Conservation (phyloP, 768 basidiomycete genomes). For the Serendipita sp. region DNA sequence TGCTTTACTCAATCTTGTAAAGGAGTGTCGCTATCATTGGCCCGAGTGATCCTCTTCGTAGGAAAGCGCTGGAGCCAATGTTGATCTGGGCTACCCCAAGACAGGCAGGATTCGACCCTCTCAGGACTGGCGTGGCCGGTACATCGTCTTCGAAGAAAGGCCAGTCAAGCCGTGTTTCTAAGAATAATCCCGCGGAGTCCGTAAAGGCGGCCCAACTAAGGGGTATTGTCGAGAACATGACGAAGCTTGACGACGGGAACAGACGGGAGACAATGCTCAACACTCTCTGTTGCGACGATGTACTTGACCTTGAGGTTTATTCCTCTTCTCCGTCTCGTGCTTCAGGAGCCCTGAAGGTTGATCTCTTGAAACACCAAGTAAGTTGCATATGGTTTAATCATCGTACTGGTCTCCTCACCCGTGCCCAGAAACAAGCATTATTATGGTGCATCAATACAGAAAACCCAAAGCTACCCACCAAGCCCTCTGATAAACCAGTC, state of each 20-base stretch:
- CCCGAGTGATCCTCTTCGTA: not conserved
- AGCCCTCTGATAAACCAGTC: conserved; percentile 51
- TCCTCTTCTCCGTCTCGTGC: conserved; percentile 53
- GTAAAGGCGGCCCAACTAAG: conserved; percentile 49
- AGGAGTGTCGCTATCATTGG: not conserved
- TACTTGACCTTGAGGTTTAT: conserved; percentile 47
- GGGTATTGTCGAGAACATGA: conserved; percentile 46
- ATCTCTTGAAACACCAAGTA: conserved; percentile 75
- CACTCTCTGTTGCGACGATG: conserved; percentile 43
- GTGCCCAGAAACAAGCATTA: conserved; percentile 54
- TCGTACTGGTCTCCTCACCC: not conserved
- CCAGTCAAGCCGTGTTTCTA: not conserved
- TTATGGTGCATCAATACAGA: conserved; percentile 76
- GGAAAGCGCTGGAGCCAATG: conserved; percentile 51
- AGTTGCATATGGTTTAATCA: not conserved
- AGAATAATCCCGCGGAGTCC: not conserved
- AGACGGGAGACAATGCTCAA: conserved; percentile 58
- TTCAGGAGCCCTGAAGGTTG: conserved; percentile 48
- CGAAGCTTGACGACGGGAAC: conserved; percentile 63
- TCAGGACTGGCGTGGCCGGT: not conserved
- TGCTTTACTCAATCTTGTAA: not conserved
- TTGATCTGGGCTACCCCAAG: conserved; percentile 63
- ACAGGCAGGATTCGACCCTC: conserved; percentile 38
- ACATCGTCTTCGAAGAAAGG: conserved; percentile 10
- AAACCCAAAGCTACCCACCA: conserved; percentile 56